Evolutionary conservation across 805 yeast species (phyloP).

Genomic region (Dipodascus albidus): DNA sequence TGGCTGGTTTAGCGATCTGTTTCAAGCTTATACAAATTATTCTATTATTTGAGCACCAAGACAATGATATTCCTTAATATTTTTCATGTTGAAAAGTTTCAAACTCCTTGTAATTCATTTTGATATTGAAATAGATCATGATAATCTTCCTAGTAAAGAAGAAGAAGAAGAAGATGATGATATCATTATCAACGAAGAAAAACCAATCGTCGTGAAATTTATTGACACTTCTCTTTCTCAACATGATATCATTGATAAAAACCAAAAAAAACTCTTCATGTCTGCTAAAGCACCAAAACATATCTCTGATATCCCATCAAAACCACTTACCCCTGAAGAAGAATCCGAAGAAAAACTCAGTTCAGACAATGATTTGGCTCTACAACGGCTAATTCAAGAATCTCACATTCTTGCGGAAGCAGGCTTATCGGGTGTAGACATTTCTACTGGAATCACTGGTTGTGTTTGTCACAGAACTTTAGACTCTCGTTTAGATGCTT

Average conservation of each 20-base stretch:
- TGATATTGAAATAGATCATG: no score
- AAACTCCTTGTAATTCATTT: no score
- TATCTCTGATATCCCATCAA: constrained; percentile 7
- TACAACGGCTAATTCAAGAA: constrained; percentile 55
- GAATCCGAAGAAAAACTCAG: constrained; percentile 33
- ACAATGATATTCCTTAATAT: no score
- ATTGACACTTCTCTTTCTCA: constrained; percentile 14
- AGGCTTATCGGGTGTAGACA: constrained; percentile 24
- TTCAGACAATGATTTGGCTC: constrained; percentile 52
- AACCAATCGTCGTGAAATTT: constrained; percentile 26
- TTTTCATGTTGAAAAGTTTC: no score
- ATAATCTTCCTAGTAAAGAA: no score
- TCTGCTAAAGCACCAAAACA: constrained; percentile 23
- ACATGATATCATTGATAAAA: constrained; percentile 8
- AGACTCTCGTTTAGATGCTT: constrained; percentile 22
- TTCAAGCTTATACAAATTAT: no score
- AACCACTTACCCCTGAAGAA: constrained; percentile 5
- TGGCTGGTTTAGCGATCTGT: no score
- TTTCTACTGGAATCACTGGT: constrained; percentile 28
- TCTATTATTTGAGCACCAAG: no score
- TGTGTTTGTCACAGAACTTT: constrained; percentile 27
- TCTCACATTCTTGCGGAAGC: constrained; percentile 45
- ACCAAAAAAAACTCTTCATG: constrained; percentile 21
- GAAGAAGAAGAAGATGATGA: constrained; percentile 6
- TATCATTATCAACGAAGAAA: constrained; percentile 11